These are phyloP conservation scores for Aegilops bicornis DNA, from an alignment of 176 grass and related monocot genomes.

Conservation along the genomic window DNA sequence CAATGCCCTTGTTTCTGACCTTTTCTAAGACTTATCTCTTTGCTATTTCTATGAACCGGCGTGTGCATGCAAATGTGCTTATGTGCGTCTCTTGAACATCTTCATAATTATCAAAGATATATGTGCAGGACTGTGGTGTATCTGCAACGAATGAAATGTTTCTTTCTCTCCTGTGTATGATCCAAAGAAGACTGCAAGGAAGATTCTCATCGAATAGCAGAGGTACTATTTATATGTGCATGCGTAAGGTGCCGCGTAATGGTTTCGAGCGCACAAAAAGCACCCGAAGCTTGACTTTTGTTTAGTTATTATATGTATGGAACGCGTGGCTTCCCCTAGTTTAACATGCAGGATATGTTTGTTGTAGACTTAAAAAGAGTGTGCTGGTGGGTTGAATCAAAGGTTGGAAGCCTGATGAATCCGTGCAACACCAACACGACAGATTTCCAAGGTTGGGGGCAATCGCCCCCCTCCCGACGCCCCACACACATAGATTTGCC, in stretches of 20 bases:
- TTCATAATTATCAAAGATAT: not conserved
- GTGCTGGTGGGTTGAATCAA: not conserved
- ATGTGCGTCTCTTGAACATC: not conserved
- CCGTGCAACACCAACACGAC: no score
- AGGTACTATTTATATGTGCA: conserved; percentile 25
- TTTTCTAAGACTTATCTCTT: no score
- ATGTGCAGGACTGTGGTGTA: conserved; percentile 55
- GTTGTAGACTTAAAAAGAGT: not conserved
- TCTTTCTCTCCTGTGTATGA: conserved; percentile 67
- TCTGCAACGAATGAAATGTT: conserved; percentile 57
- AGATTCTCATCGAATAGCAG: not conserved
- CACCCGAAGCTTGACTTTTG: not conserved
- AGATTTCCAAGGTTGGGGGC: no score
- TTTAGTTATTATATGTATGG: not conserved
- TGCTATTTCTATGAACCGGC: not conserved
- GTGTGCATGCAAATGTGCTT: not conserved
- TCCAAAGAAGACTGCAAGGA: conserved; percentile 42
- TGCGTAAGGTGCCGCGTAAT: conserved; percentile 22
- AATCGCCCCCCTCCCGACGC: no score
- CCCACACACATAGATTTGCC: no score
- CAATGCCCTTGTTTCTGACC: no score
- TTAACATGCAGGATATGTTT: not conserved
- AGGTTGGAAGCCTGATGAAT: not conserved
- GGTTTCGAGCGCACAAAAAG: conserved; percentile 48
- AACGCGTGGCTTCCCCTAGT: not conserved